Base-by-base conservation (phyloP, 1,139 yeast genomes). In the Zygosaccharomyces sapae region DNA sequence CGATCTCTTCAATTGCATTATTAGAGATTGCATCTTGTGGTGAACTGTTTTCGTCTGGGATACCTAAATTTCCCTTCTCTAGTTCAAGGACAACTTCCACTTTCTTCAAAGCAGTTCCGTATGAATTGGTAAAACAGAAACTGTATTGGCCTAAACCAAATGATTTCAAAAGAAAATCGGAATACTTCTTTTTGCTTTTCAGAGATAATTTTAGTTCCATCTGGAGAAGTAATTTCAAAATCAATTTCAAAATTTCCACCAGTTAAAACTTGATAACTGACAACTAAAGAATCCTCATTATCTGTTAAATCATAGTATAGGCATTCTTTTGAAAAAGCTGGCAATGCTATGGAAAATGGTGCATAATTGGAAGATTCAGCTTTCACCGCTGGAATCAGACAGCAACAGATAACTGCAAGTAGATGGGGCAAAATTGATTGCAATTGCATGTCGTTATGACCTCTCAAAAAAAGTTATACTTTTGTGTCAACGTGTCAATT, bases 241-340 rank as follows among this genome's bases (percentile, higher is more conserved):
- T 81, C 86, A 49, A 81, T 76, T 62, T 81, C 87, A 56, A 80
- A 81, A 47, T 81, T 74, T 19, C 87, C 87, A 49, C 87, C 87
- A 45, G 79, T 75, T 58, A 81, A 77, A 46, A 81, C 70, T 70
- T 75, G 76, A 49, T 70, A 72, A 41, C 71, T 67, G 16, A 71
- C 68, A 19, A 70, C 65, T 16, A 72, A 52, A 2, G 72, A 56
- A 36, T 70, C 73, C 1, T 66, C 67, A 5, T 68, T 69, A 35
- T 58, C 51, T 16, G 46, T 40, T 48, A 71, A 50, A 46, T 63
- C 67, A 49, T 65, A 64, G 50, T 68, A 70, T 33, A 71, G 52
- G 55, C 76, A 72, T 52, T 72, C 75, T 48, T 67, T 69, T 18
- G 71, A 68, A 50, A 70, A 71, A 1, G 75, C 66, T 8, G 72